phyloP scores from a whole-genome alignment of 768 basidiomycete species.

The Leucocoprinus birnbaumii region DNA sequence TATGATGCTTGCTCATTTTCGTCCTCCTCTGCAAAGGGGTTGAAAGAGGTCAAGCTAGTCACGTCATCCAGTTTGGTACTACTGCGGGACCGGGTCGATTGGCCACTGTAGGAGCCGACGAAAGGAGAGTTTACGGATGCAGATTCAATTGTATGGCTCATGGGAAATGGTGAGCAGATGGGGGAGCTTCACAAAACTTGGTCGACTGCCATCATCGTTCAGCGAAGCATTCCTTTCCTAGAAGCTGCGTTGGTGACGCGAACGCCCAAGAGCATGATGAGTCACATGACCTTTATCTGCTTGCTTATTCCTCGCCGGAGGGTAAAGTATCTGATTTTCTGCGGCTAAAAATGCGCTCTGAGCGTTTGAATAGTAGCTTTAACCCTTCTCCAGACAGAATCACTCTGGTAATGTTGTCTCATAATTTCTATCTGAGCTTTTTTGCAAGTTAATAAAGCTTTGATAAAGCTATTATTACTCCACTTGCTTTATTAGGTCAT shows the following conservation, averaged over 20 bases:
- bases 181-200: neutral
- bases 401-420: no score
- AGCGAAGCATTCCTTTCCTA: neutral
- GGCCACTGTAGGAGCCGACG: slow-evolving; percentile 32
- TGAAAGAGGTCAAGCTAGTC: slow-evolving; percentile 79
- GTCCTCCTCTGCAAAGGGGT: slow-evolving; percentile 91
- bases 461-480: neutral
- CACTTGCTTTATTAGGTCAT: no score
- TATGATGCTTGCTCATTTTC: slow-evolving; percentile 88
- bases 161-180: neutral
- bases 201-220: neutral
- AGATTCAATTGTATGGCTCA: slow-evolving; percentile 18
- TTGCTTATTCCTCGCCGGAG: no score
- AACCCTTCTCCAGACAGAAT: no score
- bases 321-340: no score
- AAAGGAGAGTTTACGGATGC: slow-evolving; percentile 30
- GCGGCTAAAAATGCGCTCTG: no score
- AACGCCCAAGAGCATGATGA: neutral
- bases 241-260: neutral
- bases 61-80: slow-evolving; percentile 65
- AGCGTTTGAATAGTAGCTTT: no score
- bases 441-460: neutral
- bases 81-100: slow-evolving; percentile 59
- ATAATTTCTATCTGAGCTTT: no score
- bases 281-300: slow-evolving; percentile 3